A percentile compares a stretch with the other conserved stretches of the same genome.
Conservation (phyloP, 1,139 yeast genomes). For the Sugiyamaella paludigena region DNA sequence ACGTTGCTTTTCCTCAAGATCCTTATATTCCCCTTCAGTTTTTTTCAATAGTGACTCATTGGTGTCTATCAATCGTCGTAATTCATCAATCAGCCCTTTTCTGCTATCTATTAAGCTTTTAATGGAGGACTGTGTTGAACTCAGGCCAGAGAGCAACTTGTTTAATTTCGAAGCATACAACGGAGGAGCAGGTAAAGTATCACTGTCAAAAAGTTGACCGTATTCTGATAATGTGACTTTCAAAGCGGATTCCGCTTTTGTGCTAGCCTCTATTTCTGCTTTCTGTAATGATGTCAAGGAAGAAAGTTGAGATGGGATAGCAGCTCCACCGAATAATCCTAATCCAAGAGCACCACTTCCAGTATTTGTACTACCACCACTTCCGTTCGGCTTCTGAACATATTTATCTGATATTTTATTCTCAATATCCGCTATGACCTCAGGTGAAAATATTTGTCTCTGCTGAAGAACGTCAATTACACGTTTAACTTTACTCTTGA, state of each 20-base stretch:
- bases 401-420: conserved; percentile 2
- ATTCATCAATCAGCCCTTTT: conserved; percentile 42
- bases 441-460: conserved; percentile 52
- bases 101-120: conserved; percentile 45
- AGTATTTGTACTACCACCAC: background rate
- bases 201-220: conserved; percentile 38
- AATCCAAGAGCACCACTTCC: conserved; percentile 20
- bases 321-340: conserved; percentile 25
- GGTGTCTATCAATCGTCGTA: conserved; percentile 44
- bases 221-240: conserved; percentile 22
- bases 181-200: conserved; percentile 52
- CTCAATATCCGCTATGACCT: conserved; percentile 47
- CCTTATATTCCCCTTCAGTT: conserved; percentile 46
- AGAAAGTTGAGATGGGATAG: conserved; percentile 45
- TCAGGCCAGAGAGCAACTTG: conserved; percentile 18
- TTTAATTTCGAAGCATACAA: conserved; percentile 47
- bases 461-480: conserved; percentile 76
- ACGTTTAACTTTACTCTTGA: conserved; percentile 53
- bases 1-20: conserved; percentile 44
- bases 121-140: conserved; percentile 24
- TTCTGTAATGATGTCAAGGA: conserved; percentile 45
- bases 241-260: conserved; percentile 16
- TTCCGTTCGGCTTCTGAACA: too few relatives aligned
- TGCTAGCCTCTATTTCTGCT: conserved; percentile 22
- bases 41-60: conserved; percentile 46